Evolutionary conservation across 257 asterid species (phyloP).

Genomic region (Penstemon davidsonii): DNA sequence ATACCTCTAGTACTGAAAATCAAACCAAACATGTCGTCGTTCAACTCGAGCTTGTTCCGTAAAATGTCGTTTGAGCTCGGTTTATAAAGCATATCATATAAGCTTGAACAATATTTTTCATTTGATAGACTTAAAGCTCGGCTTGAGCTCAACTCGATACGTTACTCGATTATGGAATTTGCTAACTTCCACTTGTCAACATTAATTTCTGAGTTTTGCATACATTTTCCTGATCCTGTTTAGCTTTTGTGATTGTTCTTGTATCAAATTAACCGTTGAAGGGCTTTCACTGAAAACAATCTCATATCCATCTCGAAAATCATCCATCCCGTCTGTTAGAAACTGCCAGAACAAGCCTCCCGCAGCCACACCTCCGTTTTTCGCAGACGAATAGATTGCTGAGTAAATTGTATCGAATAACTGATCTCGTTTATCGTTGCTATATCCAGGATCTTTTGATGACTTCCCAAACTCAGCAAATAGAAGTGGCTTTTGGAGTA

Average conservation of each 20-base stretch:
- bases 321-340: slow-evolving; percentile 47
- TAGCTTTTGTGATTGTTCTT: slow-evolving; percentile 45
- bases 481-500: slow-evolving; percentile 54
- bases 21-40: no score
- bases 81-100: no score
- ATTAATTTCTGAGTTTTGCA: slow-evolving; percentile 27
- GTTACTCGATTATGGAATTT: no score
- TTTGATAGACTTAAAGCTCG: no score
- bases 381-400: slow-evolving; percentile 59
- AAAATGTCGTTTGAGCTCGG: no score
- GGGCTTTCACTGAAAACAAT: slow-evolving; percentile 48
- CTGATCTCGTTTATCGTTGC: slow-evolving; percentile 39
- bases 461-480: slow-evolving; percentile 68
- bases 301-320: slow-evolving; percentile 62
- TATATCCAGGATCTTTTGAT: slow-evolving; percentile 33
- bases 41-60: no score
- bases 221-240: slow-evolving; percentile 41
- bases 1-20: no score
- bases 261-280: slow-evolving; percentile 42
- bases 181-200: not conserved
- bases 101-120: no score
- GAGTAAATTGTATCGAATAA: slow-evolving; percentile 45
- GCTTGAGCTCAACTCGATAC: no score
- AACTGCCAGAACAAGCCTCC: slow-evolving; percentile 75
- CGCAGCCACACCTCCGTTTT: slow-evolving; percentile 57